Base-by-base conservation (phyloP, 2,329 filamentous ascomycete genomes). In the Balansia obtecta region DNA sequence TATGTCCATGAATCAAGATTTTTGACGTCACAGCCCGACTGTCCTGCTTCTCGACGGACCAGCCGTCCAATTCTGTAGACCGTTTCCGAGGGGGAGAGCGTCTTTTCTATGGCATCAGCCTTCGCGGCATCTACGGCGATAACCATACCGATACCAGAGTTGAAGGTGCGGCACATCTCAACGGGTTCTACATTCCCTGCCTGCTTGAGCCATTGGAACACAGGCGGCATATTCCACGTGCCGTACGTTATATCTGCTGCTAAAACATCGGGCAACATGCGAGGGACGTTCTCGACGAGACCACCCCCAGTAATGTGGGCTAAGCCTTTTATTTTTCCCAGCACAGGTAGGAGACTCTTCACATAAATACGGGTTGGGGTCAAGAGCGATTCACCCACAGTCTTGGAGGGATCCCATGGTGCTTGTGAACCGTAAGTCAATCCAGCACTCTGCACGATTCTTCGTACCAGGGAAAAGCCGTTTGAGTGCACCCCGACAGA, bases 261-360 rank as follows among this genome's bases (percentile, higher is more conserved):
- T 6, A 98, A 79, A 44, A 82, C 73, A 34, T 76, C 67, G 1
- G 93, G 93, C 16, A 98, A 76, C 86, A 95, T 95, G 56, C 93
- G 83, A 32, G 93, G 93, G 27, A 98, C 85, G 66, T 98, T 98
- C 70, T 98, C 93, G 16, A 85, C 75, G 18, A 98, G 77, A 11
- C 93, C 93, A 54, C 93, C 93, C 47, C 93, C 93, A 0, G 93
- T 98, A 70, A 98, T 97, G 70, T 98, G 93, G 11, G 93, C 86
- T 66, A 97, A 85, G 49, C 93, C 93, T 71, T 95, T 95, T 66
- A 97, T 75, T 40, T 88, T 72, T 10, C 75, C 70, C 20, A 79
- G 69, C 1, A 85, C 78, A 46, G 81, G 76, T 10, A 97, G 78
- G 20, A 95, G 70, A 34, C 85, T 75, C 65, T 85, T 86, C 60